These are phyloP conservation scores for Tuber calosporum DNA, from an alignment of 495 filamentous ascomycete genomes.

Conservation along the genomic window DNA sequence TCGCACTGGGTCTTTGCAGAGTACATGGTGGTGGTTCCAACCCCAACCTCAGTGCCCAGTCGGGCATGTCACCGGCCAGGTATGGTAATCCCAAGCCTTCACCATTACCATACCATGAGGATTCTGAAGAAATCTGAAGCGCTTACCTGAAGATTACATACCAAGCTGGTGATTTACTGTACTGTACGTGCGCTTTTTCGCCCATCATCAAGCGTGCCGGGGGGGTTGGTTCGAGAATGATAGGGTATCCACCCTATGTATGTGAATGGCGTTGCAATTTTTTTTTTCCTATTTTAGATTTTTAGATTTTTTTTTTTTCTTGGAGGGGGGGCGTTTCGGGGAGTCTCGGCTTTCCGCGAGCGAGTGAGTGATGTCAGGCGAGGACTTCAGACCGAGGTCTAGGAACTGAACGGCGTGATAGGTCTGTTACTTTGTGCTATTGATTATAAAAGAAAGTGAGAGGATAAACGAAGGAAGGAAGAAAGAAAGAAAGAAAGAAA, in stretches of 20 bases:
- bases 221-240: not conserved
- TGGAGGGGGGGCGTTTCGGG: not conserved
- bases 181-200: not conserved
- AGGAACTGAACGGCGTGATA: too few species aligned
- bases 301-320: not conserved
- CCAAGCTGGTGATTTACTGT: not conserved
- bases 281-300: not conserved
- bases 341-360: not conserved
- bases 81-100: not conserved
- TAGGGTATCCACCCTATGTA: not conserved
- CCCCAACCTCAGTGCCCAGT: not conserved
- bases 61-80: not conserved
- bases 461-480: too few species aligned
- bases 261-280: not conserved
- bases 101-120: not conserved
- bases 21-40: not conserved
- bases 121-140: not conserved
- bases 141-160: slow-evolving; percentile 4
- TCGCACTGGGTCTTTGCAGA: not conserved
- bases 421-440: too few species aligned
- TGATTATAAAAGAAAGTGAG: too few species aligned
- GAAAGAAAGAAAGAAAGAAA: too few species aligned
- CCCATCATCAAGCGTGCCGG: not conserved
- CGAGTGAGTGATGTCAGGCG: not conserved
- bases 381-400: not conserved